Conservation (phyloP, 2,329 filamentous ascomycete species). For the Cladosporium sp. region DNA sequence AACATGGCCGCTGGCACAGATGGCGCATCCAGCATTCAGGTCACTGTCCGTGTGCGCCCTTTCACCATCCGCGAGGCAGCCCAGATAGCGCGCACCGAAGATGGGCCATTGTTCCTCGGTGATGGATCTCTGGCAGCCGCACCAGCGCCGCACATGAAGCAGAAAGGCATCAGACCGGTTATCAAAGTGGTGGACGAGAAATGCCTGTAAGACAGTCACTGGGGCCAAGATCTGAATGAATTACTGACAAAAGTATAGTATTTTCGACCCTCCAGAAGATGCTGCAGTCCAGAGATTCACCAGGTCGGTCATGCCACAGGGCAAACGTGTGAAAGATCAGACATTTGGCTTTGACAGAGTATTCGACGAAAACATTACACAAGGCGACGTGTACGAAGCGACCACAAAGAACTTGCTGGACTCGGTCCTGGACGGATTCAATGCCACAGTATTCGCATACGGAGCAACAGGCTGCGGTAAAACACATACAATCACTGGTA, state of each 20-base stretch:
- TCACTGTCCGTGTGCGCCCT: constrained; percentile 58
- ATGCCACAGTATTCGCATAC: constrained; percentile 97
- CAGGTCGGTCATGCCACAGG: constrained; percentile 68
- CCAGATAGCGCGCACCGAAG: constrained; percentile 75
- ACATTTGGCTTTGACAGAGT: constrained; percentile 95
- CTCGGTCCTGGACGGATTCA: constrained; percentile 94
- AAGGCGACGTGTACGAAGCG: constrained; percentile 90
- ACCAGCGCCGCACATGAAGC: constrained; percentile 69
- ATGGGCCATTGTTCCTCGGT: constrained; percentile 87
- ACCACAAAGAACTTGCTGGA: constrained; percentile 88
- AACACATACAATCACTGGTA: constrained; percentile 92
- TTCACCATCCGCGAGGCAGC: constrained; percentile 89
- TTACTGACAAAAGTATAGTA: constrained; percentile 48
- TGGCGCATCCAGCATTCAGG: constrained; percentile 48
- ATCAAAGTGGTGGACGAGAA: constrained; percentile 96
- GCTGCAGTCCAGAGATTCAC: constrained; percentile 86
- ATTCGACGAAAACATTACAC: constrained; percentile 91
- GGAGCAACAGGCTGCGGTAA: constrained; percentile 97
- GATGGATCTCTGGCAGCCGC: constrained; percentile 89
- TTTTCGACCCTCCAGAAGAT: constrained; percentile 96
- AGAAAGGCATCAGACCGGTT: constrained; percentile 82
- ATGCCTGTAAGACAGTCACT: constrained; percentile 68
- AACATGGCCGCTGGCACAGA: constrained; percentile 20
- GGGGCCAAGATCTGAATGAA: neutral
- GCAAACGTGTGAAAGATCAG: constrained; percentile 94